Evolutionary conservation across 1,139 yeast genomes (phyloP).

Genomic region (Kluyveromyces sp.): DNA sequence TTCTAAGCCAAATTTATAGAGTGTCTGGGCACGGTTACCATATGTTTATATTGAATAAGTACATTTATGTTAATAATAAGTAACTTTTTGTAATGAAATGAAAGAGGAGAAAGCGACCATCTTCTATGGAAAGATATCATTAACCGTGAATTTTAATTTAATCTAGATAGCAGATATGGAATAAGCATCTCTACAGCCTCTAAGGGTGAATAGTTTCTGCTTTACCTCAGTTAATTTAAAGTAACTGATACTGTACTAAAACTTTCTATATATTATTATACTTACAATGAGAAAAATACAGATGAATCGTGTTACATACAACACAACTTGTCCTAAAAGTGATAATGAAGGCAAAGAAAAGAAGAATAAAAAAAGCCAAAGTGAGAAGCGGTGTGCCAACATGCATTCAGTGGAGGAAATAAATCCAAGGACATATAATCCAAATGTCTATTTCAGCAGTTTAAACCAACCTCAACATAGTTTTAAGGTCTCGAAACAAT

Average conservation of each 20-base stretch:
- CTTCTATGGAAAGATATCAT: too few relatives aligned
- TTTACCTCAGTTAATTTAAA: too few relatives aligned
- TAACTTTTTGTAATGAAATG: too few relatives aligned
- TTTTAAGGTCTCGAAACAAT: conserved; percentile 12
- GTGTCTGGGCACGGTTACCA: too few relatives aligned
- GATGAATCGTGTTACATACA: not conserved
- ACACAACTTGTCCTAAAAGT: not conserved
- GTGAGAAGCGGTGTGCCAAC: not conserved
- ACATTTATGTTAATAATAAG: too few relatives aligned
- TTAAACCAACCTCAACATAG: conserved; percentile 21
- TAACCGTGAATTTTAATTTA: too few relatives aligned
- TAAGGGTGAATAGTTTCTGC: too few relatives aligned
- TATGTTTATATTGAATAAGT: too few relatives aligned
- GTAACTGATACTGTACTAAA: too few relatives aligned
- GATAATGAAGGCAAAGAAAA: not conserved
- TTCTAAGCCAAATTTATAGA: conserved; percentile 18
- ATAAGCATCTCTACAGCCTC: too few relatives aligned
- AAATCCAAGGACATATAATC: conserved; percentile 27
- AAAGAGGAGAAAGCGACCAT: too few relatives aligned
- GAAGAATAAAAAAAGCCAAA: not conserved
- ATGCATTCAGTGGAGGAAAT: conserved; percentile 28
- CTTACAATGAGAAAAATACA: not conserved
- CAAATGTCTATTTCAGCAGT: conserved; percentile 27
- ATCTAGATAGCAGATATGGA: too few relatives aligned
- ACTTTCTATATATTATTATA: not conserved